Percentiles rank a stretch among this genome's conserved stretches.
Conservation (phyloP, 2,329 filamentous ascomycete species). For the Verticillium alfalfae region DNA sequence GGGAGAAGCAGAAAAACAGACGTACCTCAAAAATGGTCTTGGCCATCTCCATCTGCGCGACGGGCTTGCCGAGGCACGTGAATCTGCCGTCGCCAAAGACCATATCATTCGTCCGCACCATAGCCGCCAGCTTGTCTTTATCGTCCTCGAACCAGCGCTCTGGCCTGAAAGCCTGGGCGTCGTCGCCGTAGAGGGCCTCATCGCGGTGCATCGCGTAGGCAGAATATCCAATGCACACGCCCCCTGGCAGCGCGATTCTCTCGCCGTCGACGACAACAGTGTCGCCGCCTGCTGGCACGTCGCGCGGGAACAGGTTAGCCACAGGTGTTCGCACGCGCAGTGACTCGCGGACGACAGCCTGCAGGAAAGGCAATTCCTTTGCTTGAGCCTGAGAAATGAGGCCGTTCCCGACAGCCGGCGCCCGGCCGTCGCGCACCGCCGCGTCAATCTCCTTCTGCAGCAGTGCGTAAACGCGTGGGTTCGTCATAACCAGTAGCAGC, state of each 20-base stretch:
- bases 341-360: slow-evolving; percentile 29
- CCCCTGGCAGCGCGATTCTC: slow-evolving; percentile 37
- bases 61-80: slow-evolving; percentile 8
- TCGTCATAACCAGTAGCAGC: slow-evolving; percentile 40
- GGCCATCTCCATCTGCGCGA: slow-evolving; percentile 7
- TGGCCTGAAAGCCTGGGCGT: slow-evolving; percentile 50
- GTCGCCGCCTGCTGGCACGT: slow-evolving; percentile 15
- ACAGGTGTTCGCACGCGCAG: slow-evolving; percentile 20
- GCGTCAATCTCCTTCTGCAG: slow-evolving; percentile 38
- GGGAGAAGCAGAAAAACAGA: neutral
- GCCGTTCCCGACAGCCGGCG: slow-evolving; percentile 15
- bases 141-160: slow-evolving; percentile 47
- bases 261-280: slow-evolving; percentile 9
- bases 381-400: slow-evolving; percentile 19
- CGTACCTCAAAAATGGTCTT: slow-evolving; percentile 28
- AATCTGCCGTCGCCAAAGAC: slow-evolving; percentile 9
- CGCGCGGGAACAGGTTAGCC: slow-evolving; percentile 14
- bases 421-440: slow-evolving; percentile 7
- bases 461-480: slow-evolving; percentile 32
- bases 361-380: slow-evolving; percentile 26
- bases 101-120: slow-evolving; percentile 7
- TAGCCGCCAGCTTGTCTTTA: slow-evolving; percentile 18
- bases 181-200: slow-evolving; percentile 48
- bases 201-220: slow-evolving; percentile 57
- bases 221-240: slow-evolving; percentile 54